Conservation (phyloP, 805 yeast species). For the Starmera dryadoides region DNA sequence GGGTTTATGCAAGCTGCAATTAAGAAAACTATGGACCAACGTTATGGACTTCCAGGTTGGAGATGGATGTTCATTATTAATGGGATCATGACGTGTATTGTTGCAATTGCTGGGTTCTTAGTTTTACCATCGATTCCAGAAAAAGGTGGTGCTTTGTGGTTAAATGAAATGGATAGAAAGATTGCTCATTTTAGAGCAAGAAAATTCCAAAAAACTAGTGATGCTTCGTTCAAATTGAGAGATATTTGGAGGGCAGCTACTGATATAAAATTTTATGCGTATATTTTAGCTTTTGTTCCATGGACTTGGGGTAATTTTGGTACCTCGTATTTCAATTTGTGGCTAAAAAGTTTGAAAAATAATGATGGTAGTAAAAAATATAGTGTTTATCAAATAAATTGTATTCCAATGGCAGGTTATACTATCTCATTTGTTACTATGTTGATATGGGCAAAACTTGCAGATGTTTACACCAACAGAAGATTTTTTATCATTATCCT, state of each 20-base stretch:
- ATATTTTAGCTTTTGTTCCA: background rate
- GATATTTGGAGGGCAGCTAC: conserved; percentile 2
- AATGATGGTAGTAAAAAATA: background rate
- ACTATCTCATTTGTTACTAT: conserved; percentile 4
- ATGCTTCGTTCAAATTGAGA: background rate
- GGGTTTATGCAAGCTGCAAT: conserved; percentile 46
- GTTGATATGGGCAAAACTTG: conserved; percentile 4
- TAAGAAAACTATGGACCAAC: conserved; percentile 31
- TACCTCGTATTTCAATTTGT: background rate
- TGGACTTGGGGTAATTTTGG: conserved; percentile 5
- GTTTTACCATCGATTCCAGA: conserved; percentile 60
- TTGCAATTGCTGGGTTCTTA: conserved; percentile 48
- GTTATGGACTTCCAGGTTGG: conserved; percentile 46
- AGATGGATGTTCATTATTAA: conserved; percentile 60
- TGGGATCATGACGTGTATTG: conserved; percentile 51
- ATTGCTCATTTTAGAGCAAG: conserved; percentile 28
- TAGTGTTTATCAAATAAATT: conserved; percentile 2
- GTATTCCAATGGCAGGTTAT: conserved; percentile 7
- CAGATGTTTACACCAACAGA: conserved; percentile 2
- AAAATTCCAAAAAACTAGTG: conserved; percentile 3
- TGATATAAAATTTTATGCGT: conserved; percentile 3
- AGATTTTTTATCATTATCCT: conserved; percentile 2
- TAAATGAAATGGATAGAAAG: conserved; percentile 48
- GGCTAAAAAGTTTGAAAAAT: background rate
- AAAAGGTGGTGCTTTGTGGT: conserved; percentile 41